phyloP scores from a whole-genome alignment of 345 rosid genomes.

The Hibiscus syriacus region DNA sequence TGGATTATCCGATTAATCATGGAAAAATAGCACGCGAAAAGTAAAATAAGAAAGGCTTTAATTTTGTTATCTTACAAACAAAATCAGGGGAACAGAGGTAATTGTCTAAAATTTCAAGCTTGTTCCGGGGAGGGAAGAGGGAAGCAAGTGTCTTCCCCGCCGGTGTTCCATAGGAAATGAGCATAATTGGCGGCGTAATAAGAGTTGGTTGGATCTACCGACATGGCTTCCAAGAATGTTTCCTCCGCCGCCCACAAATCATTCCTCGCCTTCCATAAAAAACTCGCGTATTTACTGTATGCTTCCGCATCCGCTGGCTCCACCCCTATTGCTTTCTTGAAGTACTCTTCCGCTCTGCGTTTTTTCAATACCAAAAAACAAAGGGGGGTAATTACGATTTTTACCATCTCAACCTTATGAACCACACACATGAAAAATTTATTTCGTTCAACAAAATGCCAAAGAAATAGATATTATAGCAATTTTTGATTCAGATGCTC shows the following conservation, averaged over 20 bases:
- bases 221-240: constrained; percentile 71
- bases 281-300: constrained; percentile 64
- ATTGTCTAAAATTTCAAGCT: neutral
- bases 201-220: constrained; percentile 68
- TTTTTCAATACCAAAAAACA: neutral
- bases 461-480: too few species aligned
- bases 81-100: too few species aligned
- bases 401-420: too few species aligned
- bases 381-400: too few species aligned
- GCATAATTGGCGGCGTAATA: constrained; percentile 73
- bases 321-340: constrained; percentile 54
- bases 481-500: too few species aligned
- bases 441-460: too few species aligned
- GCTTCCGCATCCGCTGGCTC: constrained; percentile 77
- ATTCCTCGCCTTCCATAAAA: constrained; percentile 67
- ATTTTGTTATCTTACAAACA: too few species aligned
- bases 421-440: too few species aligned
- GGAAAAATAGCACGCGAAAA: too few species aligned
- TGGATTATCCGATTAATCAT: too few species aligned
- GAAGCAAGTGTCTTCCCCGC: constrained; percentile 91
- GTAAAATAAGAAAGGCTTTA: too few species aligned
- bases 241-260: constrained; percentile 95
- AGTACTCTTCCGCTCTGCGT: constrained; percentile 77
- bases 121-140: constrained; percentile 39
- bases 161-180: constrained; percentile 90